These are phyloP conservation scores for Wickerhamomyces canadensis DNA, from an alignment of 805 yeast genomes.

Conservation along the genomic window DNA sequence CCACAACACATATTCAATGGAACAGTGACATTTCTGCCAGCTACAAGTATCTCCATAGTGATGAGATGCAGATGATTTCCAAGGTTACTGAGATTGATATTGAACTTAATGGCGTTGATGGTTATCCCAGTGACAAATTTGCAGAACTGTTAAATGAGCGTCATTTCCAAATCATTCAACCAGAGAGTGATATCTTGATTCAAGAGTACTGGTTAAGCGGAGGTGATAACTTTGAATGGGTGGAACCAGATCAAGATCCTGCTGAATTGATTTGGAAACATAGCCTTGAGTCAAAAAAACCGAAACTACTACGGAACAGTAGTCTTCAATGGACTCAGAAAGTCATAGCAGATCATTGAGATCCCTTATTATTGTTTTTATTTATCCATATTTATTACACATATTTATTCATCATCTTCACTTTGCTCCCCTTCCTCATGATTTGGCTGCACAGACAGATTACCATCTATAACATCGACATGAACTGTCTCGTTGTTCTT, in stretches of 20 bases:
- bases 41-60: constrained; percentile 60
- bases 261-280: constrained; percentile 44
- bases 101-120: constrained; percentile 15
- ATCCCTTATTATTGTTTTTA: too few relatives aligned
- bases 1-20: constrained; percentile 57
- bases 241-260: constrained; percentile 87
- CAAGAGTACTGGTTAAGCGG: constrained; percentile 86
- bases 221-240: constrained; percentile 86
- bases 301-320: constrained; percentile 7
- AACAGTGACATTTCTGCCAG: constrained; percentile 57
- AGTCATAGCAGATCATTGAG: constrained; percentile 8
- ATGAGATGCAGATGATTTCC: constrained; percentile 63
- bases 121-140: constrained; percentile 14
- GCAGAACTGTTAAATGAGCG: constrained; percentile 5
- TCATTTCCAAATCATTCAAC: constrained; percentile 28
- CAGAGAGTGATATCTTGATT: constrained; percentile 59
- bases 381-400: not conserved
- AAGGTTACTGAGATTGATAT: constrained; percentile 58
- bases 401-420: constrained; percentile 23
- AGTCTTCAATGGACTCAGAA: constrained; percentile 19
- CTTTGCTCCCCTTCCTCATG: constrained; percentile 63
- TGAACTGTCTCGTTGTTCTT: constrained; percentile 82
- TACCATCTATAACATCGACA: constrained; percentile 49
- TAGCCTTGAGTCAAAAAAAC: constrained; percentile 9
- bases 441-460: constrained; percentile 79